phyloP scores from a whole-genome alignment of 2,329 filamentous ascomycete species.

The Verticillium nonalfalfae region DNA sequence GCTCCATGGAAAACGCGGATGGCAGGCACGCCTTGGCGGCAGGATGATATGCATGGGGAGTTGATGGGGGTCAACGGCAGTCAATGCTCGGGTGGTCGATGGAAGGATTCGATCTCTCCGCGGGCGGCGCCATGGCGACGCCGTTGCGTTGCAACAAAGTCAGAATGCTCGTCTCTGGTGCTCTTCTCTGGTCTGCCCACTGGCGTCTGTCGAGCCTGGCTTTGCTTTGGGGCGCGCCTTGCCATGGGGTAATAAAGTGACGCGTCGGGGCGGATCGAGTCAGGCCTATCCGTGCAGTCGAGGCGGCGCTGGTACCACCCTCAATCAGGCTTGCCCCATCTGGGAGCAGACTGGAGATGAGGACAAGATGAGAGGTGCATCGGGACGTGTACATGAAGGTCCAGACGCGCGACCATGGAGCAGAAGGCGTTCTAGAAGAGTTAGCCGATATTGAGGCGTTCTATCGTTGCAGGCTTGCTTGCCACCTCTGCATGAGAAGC shows the following conservation, averaged over 20 bases:
- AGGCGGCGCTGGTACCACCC: not conserved
- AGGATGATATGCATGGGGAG: not conserved
- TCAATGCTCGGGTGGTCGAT: not conserved
- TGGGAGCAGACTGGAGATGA: not conserved
- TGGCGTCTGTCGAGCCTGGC: not conserved
- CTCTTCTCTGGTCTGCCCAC: too few species aligned
- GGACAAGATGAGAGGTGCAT: too few species aligned
- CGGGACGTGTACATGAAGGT: not conserved
- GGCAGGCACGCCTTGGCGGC: not conserved
- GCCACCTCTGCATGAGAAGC: too few species aligned
- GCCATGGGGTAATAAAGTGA: not conserved
- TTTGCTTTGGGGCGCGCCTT: not conserved
- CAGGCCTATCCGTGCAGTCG: not conserved
- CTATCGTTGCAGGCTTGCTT: not conserved
- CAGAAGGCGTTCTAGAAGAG: not conserved
- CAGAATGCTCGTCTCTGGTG: not conserved
- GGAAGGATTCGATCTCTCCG: not conserved
- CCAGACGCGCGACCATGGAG: not conserved
- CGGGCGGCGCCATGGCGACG: not conserved
- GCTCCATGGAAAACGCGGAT: not conserved
- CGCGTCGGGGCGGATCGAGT: not conserved
- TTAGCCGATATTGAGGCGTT: not conserved
- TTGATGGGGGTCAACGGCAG: not conserved
- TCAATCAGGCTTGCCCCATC: not conserved
- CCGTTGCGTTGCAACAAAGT: not conserved